Percentiles rank a stretch among this genome's conserved stretches.
These are phyloP conservation scores for Drosera capensis DNA, from an alignment of 148 eudicot genomes.

Conservation along the genomic window DNA sequence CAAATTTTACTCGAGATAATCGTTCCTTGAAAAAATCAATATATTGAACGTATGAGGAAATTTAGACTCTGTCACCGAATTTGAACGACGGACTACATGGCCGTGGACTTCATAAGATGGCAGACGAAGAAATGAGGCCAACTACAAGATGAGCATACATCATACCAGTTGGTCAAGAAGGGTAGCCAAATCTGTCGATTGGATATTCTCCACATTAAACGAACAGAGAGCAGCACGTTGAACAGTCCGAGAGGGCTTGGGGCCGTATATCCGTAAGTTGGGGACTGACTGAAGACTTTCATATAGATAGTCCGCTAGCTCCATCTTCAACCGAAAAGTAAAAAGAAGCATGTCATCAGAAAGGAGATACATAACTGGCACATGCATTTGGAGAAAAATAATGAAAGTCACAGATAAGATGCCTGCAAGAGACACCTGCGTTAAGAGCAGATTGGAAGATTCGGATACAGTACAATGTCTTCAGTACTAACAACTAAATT, in stretches of 20 bases:
- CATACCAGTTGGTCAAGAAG: constrained; percentile 85
- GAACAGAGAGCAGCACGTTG: constrained; percentile 79
- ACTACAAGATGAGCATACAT: not conserved
- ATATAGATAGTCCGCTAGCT: constrained; percentile 61
- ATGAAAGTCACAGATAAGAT: too few relatives aligned
- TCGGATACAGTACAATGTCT: too few relatives aligned
- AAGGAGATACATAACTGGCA: too few relatives aligned
- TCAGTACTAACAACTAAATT: too few relatives aligned
- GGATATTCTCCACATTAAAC: constrained; percentile 64
- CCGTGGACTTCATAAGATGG: not conserved
- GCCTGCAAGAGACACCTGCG: too few relatives aligned
- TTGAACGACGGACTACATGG: too few relatives aligned
- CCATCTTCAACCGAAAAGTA: constrained; percentile 26
- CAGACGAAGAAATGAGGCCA: not conserved
- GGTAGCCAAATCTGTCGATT: constrained; percentile 79
- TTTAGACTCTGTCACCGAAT: too few relatives aligned
- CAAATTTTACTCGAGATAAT: too few relatives aligned
- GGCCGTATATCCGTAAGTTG: constrained; percentile 65
- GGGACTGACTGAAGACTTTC: constrained; percentile 44
- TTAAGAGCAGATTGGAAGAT: too few relatives aligned
- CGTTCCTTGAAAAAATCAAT: too few relatives aligned
- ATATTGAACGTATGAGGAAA: too few relatives aligned
- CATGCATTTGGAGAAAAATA: too few relatives aligned
- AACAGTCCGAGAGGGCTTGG: constrained; percentile 49
- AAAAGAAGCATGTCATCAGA: not conserved